Percentiles rank a stretch among this genome's conserved stretches.
Evolutionary conservation across 1,139 yeast genomes (phyloP).

Genomic region (Pneumocystis canis): DNA sequence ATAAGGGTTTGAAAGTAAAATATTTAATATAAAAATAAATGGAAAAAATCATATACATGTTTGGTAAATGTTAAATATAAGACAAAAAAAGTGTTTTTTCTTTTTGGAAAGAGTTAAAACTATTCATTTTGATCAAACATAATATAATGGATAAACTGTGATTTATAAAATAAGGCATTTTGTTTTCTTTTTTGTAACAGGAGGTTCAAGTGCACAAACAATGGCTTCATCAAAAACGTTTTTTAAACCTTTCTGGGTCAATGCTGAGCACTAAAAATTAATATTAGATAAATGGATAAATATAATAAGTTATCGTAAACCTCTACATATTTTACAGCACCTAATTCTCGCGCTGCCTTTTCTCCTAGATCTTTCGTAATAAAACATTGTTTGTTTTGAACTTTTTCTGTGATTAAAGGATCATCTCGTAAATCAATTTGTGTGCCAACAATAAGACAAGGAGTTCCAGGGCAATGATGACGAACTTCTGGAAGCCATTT

Average conservation of each 20-base stretch:
- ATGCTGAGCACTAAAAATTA: conserved; percentile 58
- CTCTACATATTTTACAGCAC: conserved; percentile 91
- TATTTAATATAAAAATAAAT: no score
- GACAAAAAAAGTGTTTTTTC: neutral
- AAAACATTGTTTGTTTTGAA: conserved; percentile 81
- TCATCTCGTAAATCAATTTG: conserved; percentile 91
- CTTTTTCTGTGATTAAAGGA: conserved; percentile 73
- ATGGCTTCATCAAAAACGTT: conserved; percentile 90
- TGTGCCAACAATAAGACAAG: conserved; percentile 90
- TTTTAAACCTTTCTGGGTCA: conserved; percentile 89
- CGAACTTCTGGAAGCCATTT: conserved; percentile 98
- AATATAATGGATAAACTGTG: neutral
- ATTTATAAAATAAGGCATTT: conserved; percentile 54
- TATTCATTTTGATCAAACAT: neutral
- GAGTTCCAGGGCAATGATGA: conserved; percentile 96
- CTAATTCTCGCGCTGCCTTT: conserved; percentile 77
- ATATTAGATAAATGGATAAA: neutral
- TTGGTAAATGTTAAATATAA: neutral
- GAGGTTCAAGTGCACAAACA: conserved; percentile 40
- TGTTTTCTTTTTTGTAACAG: conserved; percentile 19
- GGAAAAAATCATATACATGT: neutral
- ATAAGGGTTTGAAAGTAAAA: neutral
- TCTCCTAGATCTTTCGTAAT: conserved; percentile 81
- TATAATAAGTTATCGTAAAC: neutral
- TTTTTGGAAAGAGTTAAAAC: neutral